Conservation (phyloP, 352 stramenopile genomes). For the Globisporangium uncinulatum region DNA sequence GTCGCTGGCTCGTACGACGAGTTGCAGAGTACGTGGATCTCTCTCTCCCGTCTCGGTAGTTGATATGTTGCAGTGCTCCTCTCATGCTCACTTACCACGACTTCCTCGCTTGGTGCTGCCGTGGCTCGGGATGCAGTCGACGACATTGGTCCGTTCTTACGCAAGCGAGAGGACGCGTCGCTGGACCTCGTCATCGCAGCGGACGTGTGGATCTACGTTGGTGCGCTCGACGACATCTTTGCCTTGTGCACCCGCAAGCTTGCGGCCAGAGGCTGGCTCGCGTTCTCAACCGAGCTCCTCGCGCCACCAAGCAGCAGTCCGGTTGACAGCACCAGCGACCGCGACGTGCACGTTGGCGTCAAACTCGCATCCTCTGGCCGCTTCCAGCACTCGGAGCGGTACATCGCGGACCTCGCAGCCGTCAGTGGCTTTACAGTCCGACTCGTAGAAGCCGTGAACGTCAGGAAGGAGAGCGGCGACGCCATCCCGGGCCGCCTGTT, state of each 20-base stretch:
- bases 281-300: slow-evolving; percentile 70
- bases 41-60: too few relatives aligned
- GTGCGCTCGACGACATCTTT: slow-evolving; percentile 60
- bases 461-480: slow-evolving; percentile 70
- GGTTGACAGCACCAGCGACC: background rate
- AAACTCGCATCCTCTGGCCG: slow-evolving; percentile 62
- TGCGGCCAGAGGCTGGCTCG: slow-evolving; percentile 32
- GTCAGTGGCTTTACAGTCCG: slow-evolving; percentile 32
- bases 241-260: slow-evolving; percentile 39
- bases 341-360: slow-evolving; percentile 16
- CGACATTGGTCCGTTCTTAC: slow-evolving; percentile 54
- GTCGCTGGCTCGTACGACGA: slow-evolving; percentile 63
- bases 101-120: too few relatives aligned
- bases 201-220: slow-evolving; percentile 88
- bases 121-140: slow-evolving; percentile 20
- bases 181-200: slow-evolving; percentile 68
- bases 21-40: slow-evolving; percentile 39
- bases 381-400: slow-evolving; percentile 71
- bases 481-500: slow-evolving; percentile 67
- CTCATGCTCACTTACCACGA: too few relatives aligned
- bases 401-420: slow-evolving; percentile 41
- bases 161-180: slow-evolving; percentile 26
- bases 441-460: slow-evolving; percentile 34
- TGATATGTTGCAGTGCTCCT: too few relatives aligned
- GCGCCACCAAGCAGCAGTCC: background rate